phyloP scores from a whole-genome alignment of 2,329 filamentous ascomycete species.

The Sclerotinia nivalis region DNA sequence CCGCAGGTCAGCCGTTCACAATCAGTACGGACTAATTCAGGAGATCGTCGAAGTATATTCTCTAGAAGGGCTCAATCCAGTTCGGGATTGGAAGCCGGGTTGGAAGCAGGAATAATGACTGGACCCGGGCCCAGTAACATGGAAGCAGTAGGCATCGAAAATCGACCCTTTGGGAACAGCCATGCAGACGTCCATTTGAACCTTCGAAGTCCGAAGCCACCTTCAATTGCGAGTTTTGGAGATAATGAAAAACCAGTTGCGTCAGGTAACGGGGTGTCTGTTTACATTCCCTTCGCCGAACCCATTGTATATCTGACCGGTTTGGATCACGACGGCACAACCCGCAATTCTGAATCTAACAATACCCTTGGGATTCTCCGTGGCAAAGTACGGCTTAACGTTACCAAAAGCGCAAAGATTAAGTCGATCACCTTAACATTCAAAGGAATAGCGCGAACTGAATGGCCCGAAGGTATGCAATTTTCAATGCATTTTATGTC shows the following conservation, averaged over 20 bases:
- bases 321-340: constrained; percentile 59
- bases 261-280: constrained; percentile 71
- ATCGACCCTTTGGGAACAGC: constrained; percentile 9
- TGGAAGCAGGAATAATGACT: constrained; percentile 29
- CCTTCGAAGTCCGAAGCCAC: constrained; percentile 1
- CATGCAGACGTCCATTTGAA: constrained; percentile 13
- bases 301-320: constrained; percentile 79
- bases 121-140: constrained; percentile 27
- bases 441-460: constrained; percentile 79
- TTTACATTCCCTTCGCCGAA: constrained; percentile 74
- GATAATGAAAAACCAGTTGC: constrained; percentile 68
- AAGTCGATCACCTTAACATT: constrained; percentile 89
- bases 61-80: constrained; percentile 31
- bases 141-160: constrained; percentile 6
- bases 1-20: constrained; percentile 29
- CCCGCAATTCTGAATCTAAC: constrained; percentile 31
- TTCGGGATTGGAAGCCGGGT: constrained; percentile 17
- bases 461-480: constrained; percentile 87
- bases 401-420: constrained; percentile 89
- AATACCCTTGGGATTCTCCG: constrained; percentile 73
- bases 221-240: constrained; percentile 9
- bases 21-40: constrained; percentile 30
- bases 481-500: neutral
- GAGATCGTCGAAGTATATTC: constrained; percentile 32
- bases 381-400: constrained; percentile 76